phyloP scores from a whole-genome alignment of 2,329 filamentous ascomycete genomes.

The Apiospora rasikravindrae region DNA sequence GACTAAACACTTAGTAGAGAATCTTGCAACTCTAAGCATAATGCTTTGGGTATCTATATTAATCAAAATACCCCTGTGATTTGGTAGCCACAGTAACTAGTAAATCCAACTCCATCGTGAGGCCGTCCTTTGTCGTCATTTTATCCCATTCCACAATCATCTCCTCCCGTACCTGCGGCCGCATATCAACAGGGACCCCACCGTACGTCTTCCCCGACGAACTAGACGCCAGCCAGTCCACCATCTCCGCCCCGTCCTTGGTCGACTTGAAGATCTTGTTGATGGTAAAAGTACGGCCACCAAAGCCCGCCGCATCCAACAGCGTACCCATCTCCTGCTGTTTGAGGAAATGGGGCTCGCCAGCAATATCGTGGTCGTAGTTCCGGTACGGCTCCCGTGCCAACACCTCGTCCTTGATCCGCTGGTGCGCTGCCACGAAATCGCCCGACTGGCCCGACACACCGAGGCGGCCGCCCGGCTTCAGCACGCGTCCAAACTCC shows the following conservation, averaged over 20 bases:
- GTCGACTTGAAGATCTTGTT: constrained; percentile 35
- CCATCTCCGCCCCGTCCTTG: constrained; percentile 32
- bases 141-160: constrained; percentile 39
- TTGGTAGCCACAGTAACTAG: constrained; percentile 31
- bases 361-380: constrained; percentile 29
- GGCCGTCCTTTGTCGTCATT: constrained; percentile 32
- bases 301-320: constrained; percentile 31
- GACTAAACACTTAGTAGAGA: not conserved
- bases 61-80: not conserved
- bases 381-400: constrained; percentile 31
- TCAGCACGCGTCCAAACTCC: constrained; percentile 33
- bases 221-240: constrained; percentile 39
- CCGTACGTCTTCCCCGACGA: constrained; percentile 41
- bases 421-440: constrained; percentile 29
- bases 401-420: constrained; percentile 33
- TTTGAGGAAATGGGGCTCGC: constrained; percentile 33
- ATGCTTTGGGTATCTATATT: not conserved
- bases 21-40: not conserved
- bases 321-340: constrained; percentile 29
- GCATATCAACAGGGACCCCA: constrained; percentile 36
- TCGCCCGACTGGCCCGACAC: constrained; percentile 30
- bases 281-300: constrained; percentile 27
- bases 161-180: constrained; percentile 34
- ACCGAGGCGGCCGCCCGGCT: constrained; percentile 29
- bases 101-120: constrained; percentile 38